Percentiles rank a stretch among this genome's conserved stretches.
Evolutionary conservation across 257 asterid genomes (phyloP).

Genomic region (Euphrasia confusa): DNA sequence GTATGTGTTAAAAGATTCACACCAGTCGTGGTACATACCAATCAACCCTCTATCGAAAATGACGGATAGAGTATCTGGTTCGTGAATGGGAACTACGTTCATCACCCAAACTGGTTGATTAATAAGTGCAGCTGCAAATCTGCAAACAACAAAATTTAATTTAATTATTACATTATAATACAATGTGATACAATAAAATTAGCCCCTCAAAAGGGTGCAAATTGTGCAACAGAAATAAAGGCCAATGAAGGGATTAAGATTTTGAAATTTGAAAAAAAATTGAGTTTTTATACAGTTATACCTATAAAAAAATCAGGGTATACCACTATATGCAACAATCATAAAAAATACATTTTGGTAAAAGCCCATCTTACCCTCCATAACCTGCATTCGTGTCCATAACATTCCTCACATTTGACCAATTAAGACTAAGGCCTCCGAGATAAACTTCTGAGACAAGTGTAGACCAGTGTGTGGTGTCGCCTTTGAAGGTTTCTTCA

Average conservation of each 20-base stretch:
- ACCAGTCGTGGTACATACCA: constrained; percentile 80
- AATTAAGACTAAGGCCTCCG: constrained; percentile 56
- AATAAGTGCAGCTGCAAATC: constrained; percentile 72
- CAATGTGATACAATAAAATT: too few relatives aligned
- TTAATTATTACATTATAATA: too few relatives aligned
- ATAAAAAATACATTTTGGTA: not conserved
- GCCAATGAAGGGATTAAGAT: not conserved
- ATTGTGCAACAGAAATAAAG: not conserved
- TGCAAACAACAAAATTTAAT: not conserved
- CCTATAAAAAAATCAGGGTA: too few relatives aligned
- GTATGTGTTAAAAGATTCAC: constrained; percentile 8
- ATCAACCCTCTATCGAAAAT: constrained; percentile 70
- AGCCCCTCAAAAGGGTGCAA: not conserved
- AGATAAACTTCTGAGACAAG: constrained; percentile 77
- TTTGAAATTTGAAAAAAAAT: constrained; percentile 18
- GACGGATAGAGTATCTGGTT: constrained; percentile 52
- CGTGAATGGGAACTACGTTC: constrained; percentile 62
- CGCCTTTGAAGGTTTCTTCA: constrained; percentile 54
- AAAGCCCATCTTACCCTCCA: constrained; percentile 76
- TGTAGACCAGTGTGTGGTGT: constrained; percentile 80
- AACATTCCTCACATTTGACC: constrained; percentile 73
- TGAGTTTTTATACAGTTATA: not conserved
- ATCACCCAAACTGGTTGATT: constrained; percentile 62
- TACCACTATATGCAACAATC: too few relatives aligned
- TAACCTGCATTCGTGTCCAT: constrained; percentile 94